phyloP scores from a whole-genome alignment of 1,284 basidiomycete species.

The Leccinum huronense region DNA sequence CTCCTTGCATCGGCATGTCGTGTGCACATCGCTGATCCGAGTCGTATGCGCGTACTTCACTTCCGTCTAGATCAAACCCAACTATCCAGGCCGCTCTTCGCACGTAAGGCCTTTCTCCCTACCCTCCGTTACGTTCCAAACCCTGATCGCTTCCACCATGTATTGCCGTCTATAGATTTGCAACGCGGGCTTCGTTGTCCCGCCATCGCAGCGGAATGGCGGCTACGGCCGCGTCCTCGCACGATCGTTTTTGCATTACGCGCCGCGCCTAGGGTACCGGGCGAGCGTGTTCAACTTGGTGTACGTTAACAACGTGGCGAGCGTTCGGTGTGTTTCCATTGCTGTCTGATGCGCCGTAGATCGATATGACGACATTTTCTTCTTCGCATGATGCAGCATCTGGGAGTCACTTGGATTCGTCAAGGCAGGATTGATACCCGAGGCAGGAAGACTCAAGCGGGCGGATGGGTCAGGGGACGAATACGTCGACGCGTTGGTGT shows the following conservation, averaged over 20 bases:
- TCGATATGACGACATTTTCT: background rate
- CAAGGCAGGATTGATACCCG: slow-evolving; percentile 81
- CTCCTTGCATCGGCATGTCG: background rate
- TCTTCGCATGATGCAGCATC: slow-evolving; percentile 42
- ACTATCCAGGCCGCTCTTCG: slow-evolving; percentile 90
- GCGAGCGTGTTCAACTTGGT: slow-evolving; percentile 94
- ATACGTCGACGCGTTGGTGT: slow-evolving; percentile 85
- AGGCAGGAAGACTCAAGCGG: slow-evolving; percentile 75
- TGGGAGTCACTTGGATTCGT: slow-evolving; percentile 88
- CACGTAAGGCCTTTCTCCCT: slow-evolving; percentile 57
- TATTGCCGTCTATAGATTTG: slow-evolving; percentile 57
- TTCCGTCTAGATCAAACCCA: slow-evolving; percentile 70
- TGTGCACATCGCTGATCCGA: slow-evolving; percentile 17
- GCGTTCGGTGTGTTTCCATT: slow-evolving; percentile 50
- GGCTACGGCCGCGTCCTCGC: slow-evolving; percentile 78
- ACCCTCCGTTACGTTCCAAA: background rate
- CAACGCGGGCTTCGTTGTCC: slow-evolving; percentile 89
- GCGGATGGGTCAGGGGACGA: slow-evolving; percentile 73
- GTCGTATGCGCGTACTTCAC: background rate
- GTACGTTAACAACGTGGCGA: slow-evolving; percentile 78
- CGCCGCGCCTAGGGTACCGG: slow-evolving; percentile 76
- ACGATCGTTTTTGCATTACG: slow-evolving; percentile 80
- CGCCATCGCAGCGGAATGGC: slow-evolving; percentile 60
- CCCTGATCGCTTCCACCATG: background rate
- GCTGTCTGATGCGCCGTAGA: background rate